These are phyloP conservation scores for Neospermospora avenae DNA, from an alignment of 2,329 filamentous ascomycete genomes.

Conservation along the genomic window DNA sequence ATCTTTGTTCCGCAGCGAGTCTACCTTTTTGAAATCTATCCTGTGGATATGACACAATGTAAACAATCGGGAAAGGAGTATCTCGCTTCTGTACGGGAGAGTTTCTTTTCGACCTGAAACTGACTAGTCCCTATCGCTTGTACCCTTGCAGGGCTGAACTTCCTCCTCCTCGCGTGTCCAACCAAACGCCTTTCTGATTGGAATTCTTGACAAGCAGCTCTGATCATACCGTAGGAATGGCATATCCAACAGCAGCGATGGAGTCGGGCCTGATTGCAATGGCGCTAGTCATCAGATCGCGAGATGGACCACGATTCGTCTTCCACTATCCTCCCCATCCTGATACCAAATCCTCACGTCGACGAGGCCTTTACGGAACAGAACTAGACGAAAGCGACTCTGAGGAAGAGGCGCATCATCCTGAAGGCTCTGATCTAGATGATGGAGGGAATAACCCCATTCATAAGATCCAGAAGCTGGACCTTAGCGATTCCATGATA, in stretches of 20 bases:
- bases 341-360: constrained; percentile 37
- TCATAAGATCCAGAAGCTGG: constrained; percentile 21
- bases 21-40: not conserved
- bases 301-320: constrained; percentile 76
- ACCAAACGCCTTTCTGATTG: not conserved
- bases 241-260: constrained; percentile 10
- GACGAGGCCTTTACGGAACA: constrained; percentile 31
- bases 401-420: constrained; percentile 32
- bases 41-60: not conserved
- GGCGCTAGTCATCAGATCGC: constrained; percentile 48
- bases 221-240: not conserved
- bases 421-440: constrained; percentile 45
- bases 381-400: constrained; percentile 30
- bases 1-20: no score
- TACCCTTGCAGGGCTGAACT: not conserved
- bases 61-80: not conserved
- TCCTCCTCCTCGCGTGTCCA: not conserved
- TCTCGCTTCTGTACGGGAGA: not conserved
- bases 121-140: not conserved
- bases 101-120: not conserved
- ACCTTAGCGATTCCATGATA: constrained; percentile 16
- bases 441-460: constrained; percentile 43
- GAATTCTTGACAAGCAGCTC: not conserved
- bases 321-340: constrained; percentile 77
- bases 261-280: constrained; percentile 48